Evolutionary conservation across 164 flowering plant species (phyloP).

Genomic region (Annona cherimola): DNA sequence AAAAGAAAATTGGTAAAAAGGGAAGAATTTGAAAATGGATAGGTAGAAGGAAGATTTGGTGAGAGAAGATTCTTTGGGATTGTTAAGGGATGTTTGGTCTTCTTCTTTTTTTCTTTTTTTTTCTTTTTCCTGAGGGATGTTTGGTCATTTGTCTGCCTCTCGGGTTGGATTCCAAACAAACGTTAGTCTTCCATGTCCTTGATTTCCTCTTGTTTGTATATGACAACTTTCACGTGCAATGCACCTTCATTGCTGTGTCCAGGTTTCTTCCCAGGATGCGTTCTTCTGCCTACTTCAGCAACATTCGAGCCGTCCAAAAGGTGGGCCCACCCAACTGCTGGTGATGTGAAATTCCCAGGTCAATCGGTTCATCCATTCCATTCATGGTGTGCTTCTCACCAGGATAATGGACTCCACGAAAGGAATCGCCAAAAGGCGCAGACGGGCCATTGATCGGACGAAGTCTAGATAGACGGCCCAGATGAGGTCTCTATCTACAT

Average conservation of each 20-base stretch:
- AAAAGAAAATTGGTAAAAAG: not conserved
- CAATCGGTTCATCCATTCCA: no score
- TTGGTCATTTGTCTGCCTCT: not conserved
- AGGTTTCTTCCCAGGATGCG: not conserved
- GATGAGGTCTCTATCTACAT: no score
- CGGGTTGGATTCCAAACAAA: constrained; percentile 2
- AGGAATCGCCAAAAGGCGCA: no score
- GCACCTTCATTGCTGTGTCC: not conserved
- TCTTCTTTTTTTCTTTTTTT: not conserved
- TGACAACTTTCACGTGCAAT: not conserved
- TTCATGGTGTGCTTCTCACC: no score
- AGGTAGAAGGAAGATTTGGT: constrained; percentile 9
- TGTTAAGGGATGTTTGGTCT: not conserved
- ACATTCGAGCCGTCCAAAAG: not conserved
- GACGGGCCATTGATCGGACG: no score
- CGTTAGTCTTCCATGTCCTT: no score
- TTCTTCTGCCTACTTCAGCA: not conserved
- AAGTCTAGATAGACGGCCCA: no score
- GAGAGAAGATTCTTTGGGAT: constrained; percentile 5
- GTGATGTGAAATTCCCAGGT: no score
- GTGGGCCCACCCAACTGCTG: no score
- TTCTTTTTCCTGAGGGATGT: no score
- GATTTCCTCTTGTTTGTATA: not conserved
- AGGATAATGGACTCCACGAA: no score
- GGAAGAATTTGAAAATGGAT: not conserved